Conservation (phyloP, 768 basidiomycete species). For the Amyloporia xantha region DNA sequence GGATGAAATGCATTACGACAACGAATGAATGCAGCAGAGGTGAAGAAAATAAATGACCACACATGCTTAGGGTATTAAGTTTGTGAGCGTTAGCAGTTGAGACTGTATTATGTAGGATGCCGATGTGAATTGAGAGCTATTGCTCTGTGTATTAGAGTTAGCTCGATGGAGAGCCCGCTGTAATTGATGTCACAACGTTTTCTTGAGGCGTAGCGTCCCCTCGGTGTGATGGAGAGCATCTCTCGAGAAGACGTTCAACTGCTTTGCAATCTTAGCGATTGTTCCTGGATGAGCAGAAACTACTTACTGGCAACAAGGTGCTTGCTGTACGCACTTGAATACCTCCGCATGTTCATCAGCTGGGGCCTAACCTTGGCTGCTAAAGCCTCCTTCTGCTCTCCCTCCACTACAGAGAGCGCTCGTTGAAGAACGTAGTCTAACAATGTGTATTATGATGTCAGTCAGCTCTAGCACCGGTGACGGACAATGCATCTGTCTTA, state of each 20-base stretch:
- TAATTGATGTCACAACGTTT: neutral
- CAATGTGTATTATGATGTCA: slow-evolving; percentile 6
- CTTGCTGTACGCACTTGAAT: slow-evolving; percentile 69
- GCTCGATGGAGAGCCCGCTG: neutral
- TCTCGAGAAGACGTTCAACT: slow-evolving; percentile 71
- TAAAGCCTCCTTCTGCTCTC: slow-evolving; percentile 63
- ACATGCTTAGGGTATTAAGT: slow-evolving; percentile 2
- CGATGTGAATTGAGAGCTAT: slow-evolving; percentile 6
- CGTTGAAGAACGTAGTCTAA: slow-evolving; percentile 84
- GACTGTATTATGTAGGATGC: slow-evolving; percentile 2
- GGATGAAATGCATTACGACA: slow-evolving; percentile 13
- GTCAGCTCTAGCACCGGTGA: neutral
- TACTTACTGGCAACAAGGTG: slow-evolving; percentile 73
- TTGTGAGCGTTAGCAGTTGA: slow-evolving; percentile 6
- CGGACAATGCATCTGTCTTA: too few relatives aligned
- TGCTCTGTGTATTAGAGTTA: neutral
- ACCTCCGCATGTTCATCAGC: slow-evolving; percentile 62
- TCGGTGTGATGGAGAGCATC: slow-evolving; percentile 23
- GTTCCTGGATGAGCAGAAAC: neutral
- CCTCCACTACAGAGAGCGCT: slow-evolving; percentile 61
- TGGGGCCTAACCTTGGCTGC: slow-evolving; percentile 60
- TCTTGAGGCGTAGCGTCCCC: neutral
- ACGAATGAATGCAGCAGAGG: slow-evolving; percentile 6
- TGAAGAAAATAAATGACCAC: neutral
- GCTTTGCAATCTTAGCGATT: slow-evolving; percentile 2